Evolutionary conservation across 305 asterid species (phyloP).

Genomic region (Stenogyne calaminthoides): DNA sequence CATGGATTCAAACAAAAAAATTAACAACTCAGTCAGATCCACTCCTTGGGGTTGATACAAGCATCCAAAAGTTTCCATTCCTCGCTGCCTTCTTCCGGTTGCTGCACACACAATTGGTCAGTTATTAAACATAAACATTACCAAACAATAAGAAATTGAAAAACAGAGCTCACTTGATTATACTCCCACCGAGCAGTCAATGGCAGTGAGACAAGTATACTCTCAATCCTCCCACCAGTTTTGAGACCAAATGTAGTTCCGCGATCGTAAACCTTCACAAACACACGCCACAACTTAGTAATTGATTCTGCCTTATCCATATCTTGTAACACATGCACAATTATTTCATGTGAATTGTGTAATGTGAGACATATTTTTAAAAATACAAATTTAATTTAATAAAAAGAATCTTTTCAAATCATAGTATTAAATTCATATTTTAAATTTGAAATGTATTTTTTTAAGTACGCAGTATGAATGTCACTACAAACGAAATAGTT

Average conservation of each 20-base stretch:
- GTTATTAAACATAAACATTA: background rate
- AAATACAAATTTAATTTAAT: background rate
- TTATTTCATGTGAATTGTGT: background rate
- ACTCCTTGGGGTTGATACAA: constrained; percentile 91
- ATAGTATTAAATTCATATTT: no score
- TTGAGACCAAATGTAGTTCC: constrained; percentile 99
- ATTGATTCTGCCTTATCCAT: constrained; percentile 2
- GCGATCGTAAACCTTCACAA: constrained; percentile 86
- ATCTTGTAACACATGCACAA: background rate
- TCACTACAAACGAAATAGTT: no score
- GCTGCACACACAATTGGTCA: constrained; percentile 43
- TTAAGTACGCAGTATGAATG: no score
- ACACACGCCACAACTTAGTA: constrained; percentile 24
- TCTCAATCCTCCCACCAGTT: constrained; percentile 99
- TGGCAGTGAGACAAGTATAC: constrained; percentile 97
- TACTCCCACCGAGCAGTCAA: constrained; percentile 91
- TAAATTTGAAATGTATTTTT: background rate
- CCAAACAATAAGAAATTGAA: constrained; percentile 1
- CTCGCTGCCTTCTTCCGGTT: constrained; percentile 93
- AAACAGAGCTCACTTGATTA: constrained; percentile 63
- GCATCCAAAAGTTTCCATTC: constrained; percentile 96
- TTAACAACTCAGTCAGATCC: constrained; percentile 57
- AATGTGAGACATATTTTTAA: background rate
- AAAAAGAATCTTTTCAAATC: background rate
- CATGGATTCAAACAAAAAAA: background rate